Evolutionary conservation across 2,329 filamentous ascomycete species (phyloP).

Genomic region (Coniella lustricola): DNA sequence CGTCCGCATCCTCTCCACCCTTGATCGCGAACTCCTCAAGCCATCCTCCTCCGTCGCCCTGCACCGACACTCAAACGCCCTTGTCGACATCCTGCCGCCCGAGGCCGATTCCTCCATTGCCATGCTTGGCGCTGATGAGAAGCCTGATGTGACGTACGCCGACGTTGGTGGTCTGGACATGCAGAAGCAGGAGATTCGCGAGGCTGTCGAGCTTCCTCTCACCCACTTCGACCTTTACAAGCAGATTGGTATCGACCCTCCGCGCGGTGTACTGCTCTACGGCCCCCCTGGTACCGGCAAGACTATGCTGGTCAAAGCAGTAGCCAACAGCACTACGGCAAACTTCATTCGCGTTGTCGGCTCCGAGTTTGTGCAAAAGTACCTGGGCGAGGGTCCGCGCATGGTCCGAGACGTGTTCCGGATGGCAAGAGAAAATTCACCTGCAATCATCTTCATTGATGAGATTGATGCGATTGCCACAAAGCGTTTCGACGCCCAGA

Average conservation of each 20-base stretch:
- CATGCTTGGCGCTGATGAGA: conserved; percentile 94
- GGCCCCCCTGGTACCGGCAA: conserved; percentile 94
- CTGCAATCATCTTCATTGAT: conserved; percentile 98
- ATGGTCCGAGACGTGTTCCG: conserved; percentile 99
- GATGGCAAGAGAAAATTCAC: conserved; percentile 97
- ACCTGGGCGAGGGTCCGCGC: conserved; percentile 91
- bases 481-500: conserved; percentile 98
- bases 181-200: conserved; percentile 99
- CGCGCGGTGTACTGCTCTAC: conserved; percentile 91
- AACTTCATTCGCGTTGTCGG: conserved; percentile 98
- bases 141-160: conserved; percentile 95
- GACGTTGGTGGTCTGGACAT: conserved; percentile 97
- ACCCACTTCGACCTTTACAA: conserved; percentile 98
- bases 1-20: conserved; percentile 93
- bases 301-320: conserved; percentile 96
- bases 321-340: conserved; percentile 95
- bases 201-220: conserved; percentile 92
- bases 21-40: conserved; percentile 97
- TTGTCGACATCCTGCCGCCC: conserved; percentile 97
- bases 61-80: conserved; percentile 94
- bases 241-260: conserved; percentile 98
- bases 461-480: conserved; percentile 98
- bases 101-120: conserved; percentile 98
- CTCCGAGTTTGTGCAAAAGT: conserved; percentile 98
- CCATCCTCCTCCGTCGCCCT: conserved; percentile 95